Evolutionary conservation across 2,329 filamentous ascomycete species (phyloP).

Genomic region (Aspergillus fructus): DNA sequence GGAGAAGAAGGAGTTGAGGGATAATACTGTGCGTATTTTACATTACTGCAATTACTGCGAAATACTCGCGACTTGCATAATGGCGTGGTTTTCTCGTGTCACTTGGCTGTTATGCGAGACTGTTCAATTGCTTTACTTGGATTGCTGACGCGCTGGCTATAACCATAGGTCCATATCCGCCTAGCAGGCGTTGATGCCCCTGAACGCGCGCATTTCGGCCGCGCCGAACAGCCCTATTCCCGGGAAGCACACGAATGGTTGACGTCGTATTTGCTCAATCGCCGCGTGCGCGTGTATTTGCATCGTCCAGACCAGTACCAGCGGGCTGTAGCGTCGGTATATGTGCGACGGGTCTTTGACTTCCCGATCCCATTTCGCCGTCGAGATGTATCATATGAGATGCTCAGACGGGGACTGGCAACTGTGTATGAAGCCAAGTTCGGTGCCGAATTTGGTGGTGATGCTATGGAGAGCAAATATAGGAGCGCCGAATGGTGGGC

Average conservation of each 20-base stretch:
- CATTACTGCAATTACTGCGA: neutral
- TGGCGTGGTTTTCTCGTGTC: neutral
- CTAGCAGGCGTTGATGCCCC: conserved; percentile 92
- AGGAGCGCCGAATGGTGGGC: conserved; percentile 54
- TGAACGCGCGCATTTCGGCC: conserved; percentile 88
- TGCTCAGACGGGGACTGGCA: conserved; percentile 81
- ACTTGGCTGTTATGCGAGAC: neutral
- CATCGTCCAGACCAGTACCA: conserved; percentile 90
- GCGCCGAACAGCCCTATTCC: conserved; percentile 78
- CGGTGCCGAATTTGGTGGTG: conserved; percentile 82
- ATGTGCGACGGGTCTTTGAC: conserved; percentile 57
- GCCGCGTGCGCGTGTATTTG: conserved; percentile 76
- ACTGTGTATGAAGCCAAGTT: conserved; percentile 92
- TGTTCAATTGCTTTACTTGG: neutral
- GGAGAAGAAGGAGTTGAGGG: conserved; percentile 67
- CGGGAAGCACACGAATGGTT: conserved; percentile 81
- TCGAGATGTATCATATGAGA: conserved; percentile 81
- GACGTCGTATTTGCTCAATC: conserved; percentile 67
- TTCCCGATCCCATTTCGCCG: conserved; percentile 52
- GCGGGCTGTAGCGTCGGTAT: conserved; percentile 83
- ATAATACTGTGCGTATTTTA: conserved; percentile 67
- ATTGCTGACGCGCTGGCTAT: neutral
- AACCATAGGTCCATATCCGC: conserved; percentile 70
- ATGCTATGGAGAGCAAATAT: conserved; percentile 52
- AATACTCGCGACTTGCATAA: neutral